Percentiles rank a stretch among this genome's conserved stretches.
Conservation (phyloP, 1,139 yeast genomes). For the Blastobotrys aristatus region DNA sequence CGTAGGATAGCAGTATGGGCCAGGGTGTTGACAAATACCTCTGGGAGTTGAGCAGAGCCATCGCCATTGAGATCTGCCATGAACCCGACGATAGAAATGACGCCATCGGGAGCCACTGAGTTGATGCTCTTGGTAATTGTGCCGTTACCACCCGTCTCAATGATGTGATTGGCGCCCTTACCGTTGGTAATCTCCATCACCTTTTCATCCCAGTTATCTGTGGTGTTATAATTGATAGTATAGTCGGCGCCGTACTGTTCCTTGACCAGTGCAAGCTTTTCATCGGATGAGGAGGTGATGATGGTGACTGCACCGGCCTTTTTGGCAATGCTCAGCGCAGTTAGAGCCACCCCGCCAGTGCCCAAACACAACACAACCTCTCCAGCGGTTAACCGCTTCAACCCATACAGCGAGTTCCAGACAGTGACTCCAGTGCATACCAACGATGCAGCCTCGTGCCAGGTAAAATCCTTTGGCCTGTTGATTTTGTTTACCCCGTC, state of each 20-base stretch:
- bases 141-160: conserved; percentile 20
- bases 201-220: conserved; percentile 17
- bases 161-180: conserved; percentile 15
- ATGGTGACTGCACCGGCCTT: conserved; percentile 19
- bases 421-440: conserved; percentile 20
- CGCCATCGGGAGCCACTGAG: conserved; percentile 15
- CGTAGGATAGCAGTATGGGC: conserved; percentile 13
- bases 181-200: conserved; percentile 17
- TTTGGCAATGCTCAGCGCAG: conserved; percentile 20
- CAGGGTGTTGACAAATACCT: conserved; percentile 11
- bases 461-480: conserved; percentile 1
- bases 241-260: conserved; percentile 13
- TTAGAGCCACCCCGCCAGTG: conserved; percentile 22
- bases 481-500: conserved; percentile 14
- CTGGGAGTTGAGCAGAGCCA: conserved; percentile 13
- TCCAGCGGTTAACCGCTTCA: conserved; percentile 15
- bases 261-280: conserved; percentile 16
- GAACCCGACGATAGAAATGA: conserved; percentile 17
- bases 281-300: conserved; percentile 20
- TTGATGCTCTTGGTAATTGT: conserved; percentile 16
- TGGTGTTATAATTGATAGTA: conserved; percentile 16
- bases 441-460: conserved; percentile 17
- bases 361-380: conserved; percentile 19
- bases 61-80: conserved; percentile 8
- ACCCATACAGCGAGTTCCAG: conserved; percentile 21